These are phyloP conservation scores for Pichia sp. DNA, from an alignment of 1,139 yeast genomes.

Conservation along the genomic window DNA sequence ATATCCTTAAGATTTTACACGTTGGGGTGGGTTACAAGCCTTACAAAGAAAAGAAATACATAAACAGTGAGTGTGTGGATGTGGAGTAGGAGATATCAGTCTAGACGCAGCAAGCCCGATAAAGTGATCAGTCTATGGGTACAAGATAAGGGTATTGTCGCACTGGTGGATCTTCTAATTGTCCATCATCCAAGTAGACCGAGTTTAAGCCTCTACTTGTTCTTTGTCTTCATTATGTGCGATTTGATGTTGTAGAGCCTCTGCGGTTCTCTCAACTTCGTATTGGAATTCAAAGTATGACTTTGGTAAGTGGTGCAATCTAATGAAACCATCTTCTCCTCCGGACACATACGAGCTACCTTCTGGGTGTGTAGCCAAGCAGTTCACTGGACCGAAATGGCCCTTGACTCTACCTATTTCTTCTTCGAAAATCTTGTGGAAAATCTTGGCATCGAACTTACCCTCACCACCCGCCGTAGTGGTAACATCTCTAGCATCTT, in stretches of 20 bases:
- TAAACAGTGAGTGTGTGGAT: too few species aligned
- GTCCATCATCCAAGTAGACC: too few species aligned
- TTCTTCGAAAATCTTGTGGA: constrained; percentile 90
- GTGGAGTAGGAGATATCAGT: too few species aligned
- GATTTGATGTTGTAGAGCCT: constrained; percentile 20
- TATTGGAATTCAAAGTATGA: constrained; percentile 87
- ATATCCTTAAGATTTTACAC: too few species aligned
- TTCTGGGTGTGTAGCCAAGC: constrained; percentile 89
- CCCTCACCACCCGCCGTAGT: constrained; percentile 93
- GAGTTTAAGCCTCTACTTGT: constrained; percentile 15
- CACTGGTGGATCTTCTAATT: too few species aligned
- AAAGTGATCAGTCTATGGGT: too few species aligned
- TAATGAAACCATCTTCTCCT: constrained; percentile 96
- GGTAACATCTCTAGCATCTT: constrained; percentile 97
- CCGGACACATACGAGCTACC: constrained; percentile 94
- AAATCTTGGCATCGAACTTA: constrained; percentile 93
- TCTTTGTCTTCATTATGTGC: too few species aligned
- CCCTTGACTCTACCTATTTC: constrained; percentile 97
- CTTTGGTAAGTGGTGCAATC: constrained; percentile 91
- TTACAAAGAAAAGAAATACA: too few species aligned
- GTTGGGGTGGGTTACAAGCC: too few species aligned
- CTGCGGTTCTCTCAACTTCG: constrained; percentile 83
- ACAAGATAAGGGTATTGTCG: too few species aligned
- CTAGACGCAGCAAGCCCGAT: too few species aligned
- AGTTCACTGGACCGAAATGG: constrained; percentile 97